These are phyloP conservation scores for Solanum aculeatissimum DNA, from an alignment of 305 asterid species.

Conservation along the genomic window DNA sequence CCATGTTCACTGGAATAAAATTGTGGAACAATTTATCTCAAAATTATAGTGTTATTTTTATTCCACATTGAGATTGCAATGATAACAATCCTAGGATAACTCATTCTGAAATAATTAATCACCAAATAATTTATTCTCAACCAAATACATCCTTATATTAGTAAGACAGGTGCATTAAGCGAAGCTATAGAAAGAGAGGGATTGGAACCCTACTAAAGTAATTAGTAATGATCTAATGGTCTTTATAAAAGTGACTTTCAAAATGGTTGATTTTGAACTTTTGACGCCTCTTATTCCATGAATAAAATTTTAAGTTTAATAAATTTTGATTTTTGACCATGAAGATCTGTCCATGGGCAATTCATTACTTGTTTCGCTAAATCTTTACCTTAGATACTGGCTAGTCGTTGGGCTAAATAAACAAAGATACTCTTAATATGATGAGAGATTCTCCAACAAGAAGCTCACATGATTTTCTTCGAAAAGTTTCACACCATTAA, in stretches of 20 bases:
- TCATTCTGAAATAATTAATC: no score
- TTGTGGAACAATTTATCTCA: no score
- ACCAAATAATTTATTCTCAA: no score
- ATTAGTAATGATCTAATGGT: neutral
- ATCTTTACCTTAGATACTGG: neutral
- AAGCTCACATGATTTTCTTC: neutral
- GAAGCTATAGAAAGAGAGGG: neutral
- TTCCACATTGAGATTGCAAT: no score
- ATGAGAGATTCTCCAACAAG: neutral
- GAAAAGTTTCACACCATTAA: neutral
- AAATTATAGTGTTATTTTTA: no score
- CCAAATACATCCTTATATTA: neutral
- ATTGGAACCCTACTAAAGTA: neutral
- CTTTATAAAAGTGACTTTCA: neutral
- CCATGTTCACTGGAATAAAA: no score
- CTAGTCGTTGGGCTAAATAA: neutral
- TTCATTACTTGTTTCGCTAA: neutral
- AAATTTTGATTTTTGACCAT: neutral
- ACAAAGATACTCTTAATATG: neutral
- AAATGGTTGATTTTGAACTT: neutral
- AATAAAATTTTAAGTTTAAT: neutral
- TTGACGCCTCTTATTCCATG: neutral
- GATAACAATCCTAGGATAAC: no score
- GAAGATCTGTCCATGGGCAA: neutral
- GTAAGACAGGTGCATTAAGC: neutral